phyloP scores from a whole-genome alignment of 352 stramenopile genomes.

The Globisporangium recalcitrans region DNA sequence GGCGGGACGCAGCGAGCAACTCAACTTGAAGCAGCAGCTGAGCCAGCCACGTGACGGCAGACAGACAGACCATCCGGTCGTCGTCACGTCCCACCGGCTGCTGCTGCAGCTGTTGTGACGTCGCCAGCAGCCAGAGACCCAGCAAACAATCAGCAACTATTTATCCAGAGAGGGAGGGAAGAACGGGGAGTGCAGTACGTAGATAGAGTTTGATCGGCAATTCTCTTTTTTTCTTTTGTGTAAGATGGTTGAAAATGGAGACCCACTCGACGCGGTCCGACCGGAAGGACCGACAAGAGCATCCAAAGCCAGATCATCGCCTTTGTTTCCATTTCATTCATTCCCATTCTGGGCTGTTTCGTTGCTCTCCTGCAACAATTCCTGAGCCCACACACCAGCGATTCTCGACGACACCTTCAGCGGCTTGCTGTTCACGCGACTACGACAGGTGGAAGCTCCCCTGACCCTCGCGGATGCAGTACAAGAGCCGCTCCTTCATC shows the following conservation, averaged over 20 bases:
- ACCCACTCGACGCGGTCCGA: constrained; percentile 10
- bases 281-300: constrained; percentile 8
- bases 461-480: constrained; percentile 85
- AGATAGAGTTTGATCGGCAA: constrained; percentile 11
- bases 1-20: not conserved
- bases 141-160: constrained; percentile 1
- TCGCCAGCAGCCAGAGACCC: not conserved
- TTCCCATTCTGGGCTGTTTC: too few species aligned
- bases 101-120: not conserved
- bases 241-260: constrained; percentile 5
- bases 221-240: constrained; percentile 1
- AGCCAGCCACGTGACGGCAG: not conserved
- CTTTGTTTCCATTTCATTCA: not conserved
- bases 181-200: not conserved
- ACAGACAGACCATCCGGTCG: not conserved
- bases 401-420: not conserved
- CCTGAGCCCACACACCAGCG: not conserved
- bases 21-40: not conserved
- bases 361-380: not conserved
- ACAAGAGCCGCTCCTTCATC: constrained; percentile 66
- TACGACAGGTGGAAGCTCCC: constrained; percentile 81
- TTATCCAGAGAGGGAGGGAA: constrained; percentile 3
- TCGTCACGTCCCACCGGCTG: not conserved
- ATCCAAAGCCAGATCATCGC: not conserved
- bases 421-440: not conserved